Evolutionary conservation across 129 eudicot species (phyloP), one percentile per base, ranked within the genome.

Genomic region (Apium graveolens): DNA sequence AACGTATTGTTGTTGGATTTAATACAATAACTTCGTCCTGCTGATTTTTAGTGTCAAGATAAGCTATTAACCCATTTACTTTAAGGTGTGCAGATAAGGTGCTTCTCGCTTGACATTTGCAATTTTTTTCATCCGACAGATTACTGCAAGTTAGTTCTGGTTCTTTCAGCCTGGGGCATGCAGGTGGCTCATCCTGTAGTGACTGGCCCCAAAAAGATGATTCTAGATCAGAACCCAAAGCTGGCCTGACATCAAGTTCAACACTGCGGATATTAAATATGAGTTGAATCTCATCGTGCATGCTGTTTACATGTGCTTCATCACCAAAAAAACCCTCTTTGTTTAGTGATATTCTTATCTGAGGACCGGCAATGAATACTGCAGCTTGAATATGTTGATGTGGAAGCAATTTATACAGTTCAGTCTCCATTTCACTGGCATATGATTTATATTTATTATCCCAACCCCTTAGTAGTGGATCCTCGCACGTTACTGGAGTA

Each of bases 211-310:
- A 85, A 77, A 69, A 55, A 27, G 82, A 77, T 82, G 87, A 60
- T 70, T 82, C 66, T 41, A 81, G 78, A 82, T 45, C 78, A 60
- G 88, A 79, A 44, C 66, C 68, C 43, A 86, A 60, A 84, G 71
- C 86, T 55, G 99, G 99, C 79, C 90, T 86, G 51, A 89, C 53
- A 43, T 82, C 75, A 79, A 96, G 88, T 78, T 96, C 92, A 70
- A 86, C 80, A 84, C 84, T 79, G 79, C 80, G 74, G 71, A 87
- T 70, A 80, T 86, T 80, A 83, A 96, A 76, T 32, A 87, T 75
- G 77, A 91, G 81, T 46, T 75, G 45, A 48, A 82, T 37, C 71
- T 84, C 81, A 44, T 81, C 87, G 26, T 70, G 74, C 29, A 74
- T 41, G 70, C 70, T 79, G 78, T 42, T 76, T 32, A 65, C 26